Evolutionary conservation across 441 rosid species (phyloP).

Genomic region (Adansonia madagascariensis): DNA sequence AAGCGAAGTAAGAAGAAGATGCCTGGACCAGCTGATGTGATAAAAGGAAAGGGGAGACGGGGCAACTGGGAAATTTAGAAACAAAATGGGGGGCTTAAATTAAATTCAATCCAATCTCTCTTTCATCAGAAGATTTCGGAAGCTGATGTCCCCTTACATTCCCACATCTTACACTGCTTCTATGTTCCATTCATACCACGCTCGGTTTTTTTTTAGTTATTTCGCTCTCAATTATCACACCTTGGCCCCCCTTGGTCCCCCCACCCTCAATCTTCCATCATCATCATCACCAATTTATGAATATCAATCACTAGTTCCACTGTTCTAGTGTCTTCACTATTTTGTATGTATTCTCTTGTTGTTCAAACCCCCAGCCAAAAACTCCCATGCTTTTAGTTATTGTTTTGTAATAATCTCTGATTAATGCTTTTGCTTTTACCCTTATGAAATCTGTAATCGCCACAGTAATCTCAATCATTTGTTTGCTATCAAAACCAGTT

Average conservation of each 20-base stretch:
- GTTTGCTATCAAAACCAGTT: conserved; percentile 20
- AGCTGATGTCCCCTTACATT: conserved; percentile 61
- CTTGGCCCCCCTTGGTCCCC: conserved; percentile 29
- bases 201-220: conserved; percentile 31
- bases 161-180: conserved; percentile 65
- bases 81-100: conserved; percentile 33
- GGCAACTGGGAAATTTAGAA: neutral
- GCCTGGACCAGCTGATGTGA: neutral
- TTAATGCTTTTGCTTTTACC: conserved; percentile 27
- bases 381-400: conserved; percentile 12
- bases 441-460: conserved; percentile 18
- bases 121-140: conserved; percentile 37
- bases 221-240: conserved; percentile 41
- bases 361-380: neutral
- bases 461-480: conserved; percentile 42
- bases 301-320: neutral
- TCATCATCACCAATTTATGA: neutral
- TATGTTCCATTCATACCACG: conserved; percentile 71
- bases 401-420: neutral
- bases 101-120: neutral
- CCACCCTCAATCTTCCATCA: neutral
- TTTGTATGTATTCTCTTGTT: neutral
- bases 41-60: neutral
- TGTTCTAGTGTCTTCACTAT: neutral
- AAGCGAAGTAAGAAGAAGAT: neutral